phyloP scores from a whole-genome alignment of 148 eudicot genomes.

The Camellia lanceoleosa region DNA sequence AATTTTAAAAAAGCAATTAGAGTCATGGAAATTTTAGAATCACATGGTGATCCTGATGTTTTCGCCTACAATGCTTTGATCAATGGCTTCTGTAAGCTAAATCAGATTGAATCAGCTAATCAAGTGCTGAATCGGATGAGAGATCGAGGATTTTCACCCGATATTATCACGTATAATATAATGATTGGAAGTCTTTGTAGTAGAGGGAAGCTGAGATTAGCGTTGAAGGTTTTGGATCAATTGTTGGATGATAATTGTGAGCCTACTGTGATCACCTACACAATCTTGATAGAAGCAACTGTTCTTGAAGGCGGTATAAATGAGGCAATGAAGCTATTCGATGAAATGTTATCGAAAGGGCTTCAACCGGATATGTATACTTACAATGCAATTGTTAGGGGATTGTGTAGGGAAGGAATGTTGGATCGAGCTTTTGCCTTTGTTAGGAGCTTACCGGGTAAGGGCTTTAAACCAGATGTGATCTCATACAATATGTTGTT shows the following conservation, averaged over 20 bases:
- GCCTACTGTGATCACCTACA: slow-evolving; percentile 61
- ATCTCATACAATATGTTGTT: slow-evolving; percentile 59
- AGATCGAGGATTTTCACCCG: slow-evolving; percentile 48
- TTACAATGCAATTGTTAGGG: slow-evolving; percentile 56
- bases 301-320: slow-evolving; percentile 45
- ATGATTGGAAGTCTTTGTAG: slow-evolving; percentile 71
- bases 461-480: slow-evolving; percentile 53
- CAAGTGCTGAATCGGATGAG: slow-evolving; percentile 51
- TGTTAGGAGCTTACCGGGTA: slow-evolving; percentile 35
- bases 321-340: slow-evolving; percentile 53
- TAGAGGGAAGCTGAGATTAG: slow-evolving; percentile 60
- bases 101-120: slow-evolving; percentile 49
- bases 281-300: slow-evolving; percentile 66
- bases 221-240: slow-evolving; percentile 50
- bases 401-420: slow-evolving; percentile 59
- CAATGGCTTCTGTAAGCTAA: slow-evolving; percentile 62
- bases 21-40: slow-evolving; percentile 55
- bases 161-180: slow-evolving; percentile 68
- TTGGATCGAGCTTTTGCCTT: slow-evolving; percentile 47
- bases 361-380: slow-evolving; percentile 61
- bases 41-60: slow-evolving; percentile 55
- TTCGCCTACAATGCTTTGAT: slow-evolving; percentile 67
- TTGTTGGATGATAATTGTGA: slow-evolving; percentile 46
- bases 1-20: slow-evolving; percentile 41
- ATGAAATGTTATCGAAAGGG: slow-evolving; percentile 57